Base-by-base conservation (phyloP, 345 rosid species). In the Kernera saxatilis region DNA sequence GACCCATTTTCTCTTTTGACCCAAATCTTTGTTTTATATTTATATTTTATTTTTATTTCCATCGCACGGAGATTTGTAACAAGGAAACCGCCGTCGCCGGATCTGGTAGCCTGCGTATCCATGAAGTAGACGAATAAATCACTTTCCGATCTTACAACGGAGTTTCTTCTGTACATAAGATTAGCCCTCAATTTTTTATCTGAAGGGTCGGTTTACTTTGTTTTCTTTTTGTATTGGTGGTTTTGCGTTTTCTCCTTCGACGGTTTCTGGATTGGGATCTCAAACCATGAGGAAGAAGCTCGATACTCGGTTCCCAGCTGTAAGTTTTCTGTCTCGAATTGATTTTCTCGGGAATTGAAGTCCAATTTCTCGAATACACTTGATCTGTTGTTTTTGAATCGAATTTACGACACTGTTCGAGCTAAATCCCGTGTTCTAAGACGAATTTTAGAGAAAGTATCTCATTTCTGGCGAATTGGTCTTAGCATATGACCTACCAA, bases 251-350 rank as follows among this genome's bases (percentile, higher is more conserved):
- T 57, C 60, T 32, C 30, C 2, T 43, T 41, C 13, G 70, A 56
- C 71, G 52, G 19, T 48, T 48, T 64, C 14, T 46, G 46, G 59
- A 65, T 65, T 54, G 22, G 18, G 53, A 21, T 76, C 58, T 54
- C 29, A 29, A 19, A 55, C 66, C 56, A 76, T 76, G 80, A 76
- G 80, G 76, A 76, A 70, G 76, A 76, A 76, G 72, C 80, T 76
- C 67, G 80, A 76, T 57, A 76, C 80, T 57, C 80, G 80, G 0
- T 76, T 76, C 67, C 80, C 80, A 70, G 80, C 80, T 39, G 80
- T 76, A 64, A 70, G 71, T 64, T 29, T 70, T 32, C 9, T 6
- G 10, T 41, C 49, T 69, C 44, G 39, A 49, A 59, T 15, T 56
- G 32, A 53, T 53, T 66, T 9, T 52, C 8, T 62, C 18, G 9